A percentile compares a stretch with the other conserved stretches of the same genome.
Evolutionary conservation across 345 rosid genomes (phyloP).

Genomic region (Eucalyptus cloeziana): DNA sequence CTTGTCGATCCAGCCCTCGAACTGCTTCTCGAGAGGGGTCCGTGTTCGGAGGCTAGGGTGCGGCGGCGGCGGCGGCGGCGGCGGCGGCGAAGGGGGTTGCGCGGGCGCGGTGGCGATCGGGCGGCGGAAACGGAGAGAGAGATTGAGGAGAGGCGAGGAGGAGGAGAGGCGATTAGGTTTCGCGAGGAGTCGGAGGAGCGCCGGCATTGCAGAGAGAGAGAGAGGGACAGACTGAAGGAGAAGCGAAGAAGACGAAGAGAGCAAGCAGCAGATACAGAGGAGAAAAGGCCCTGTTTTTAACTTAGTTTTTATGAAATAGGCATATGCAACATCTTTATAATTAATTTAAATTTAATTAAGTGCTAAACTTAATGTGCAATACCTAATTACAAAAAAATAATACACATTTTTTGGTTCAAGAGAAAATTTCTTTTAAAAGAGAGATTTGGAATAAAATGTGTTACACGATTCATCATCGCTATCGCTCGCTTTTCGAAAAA

Average conservation of each 20-base stretch:
- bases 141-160: background rate
- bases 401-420: background rate
- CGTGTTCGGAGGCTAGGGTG: conserved; percentile 19
- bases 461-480: background rate
- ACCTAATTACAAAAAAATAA: background rate
- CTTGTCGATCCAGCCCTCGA: conserved; percentile 71
- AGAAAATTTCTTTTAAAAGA: background rate
- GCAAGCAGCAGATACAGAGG: background rate
- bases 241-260: background rate
- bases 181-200: background rate
- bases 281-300: background rate
- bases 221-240: background rate
- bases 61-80: background rate
- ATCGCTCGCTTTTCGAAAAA: too few species aligned
- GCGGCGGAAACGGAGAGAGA: background rate
- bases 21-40: conserved; percentile 67
- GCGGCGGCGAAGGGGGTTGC: background rate
- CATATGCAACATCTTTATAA: background rate
- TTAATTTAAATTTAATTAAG: background rate
- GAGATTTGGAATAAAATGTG: too few species aligned
- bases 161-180: background rate
- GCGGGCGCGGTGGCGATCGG: background rate
- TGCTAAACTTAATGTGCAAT: background rate
- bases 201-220: background rate
- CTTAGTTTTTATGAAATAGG: background rate